Base-by-base conservation (phyloP, 768 basidiomycete genomes). In the Boletus coccyginus region DNA sequence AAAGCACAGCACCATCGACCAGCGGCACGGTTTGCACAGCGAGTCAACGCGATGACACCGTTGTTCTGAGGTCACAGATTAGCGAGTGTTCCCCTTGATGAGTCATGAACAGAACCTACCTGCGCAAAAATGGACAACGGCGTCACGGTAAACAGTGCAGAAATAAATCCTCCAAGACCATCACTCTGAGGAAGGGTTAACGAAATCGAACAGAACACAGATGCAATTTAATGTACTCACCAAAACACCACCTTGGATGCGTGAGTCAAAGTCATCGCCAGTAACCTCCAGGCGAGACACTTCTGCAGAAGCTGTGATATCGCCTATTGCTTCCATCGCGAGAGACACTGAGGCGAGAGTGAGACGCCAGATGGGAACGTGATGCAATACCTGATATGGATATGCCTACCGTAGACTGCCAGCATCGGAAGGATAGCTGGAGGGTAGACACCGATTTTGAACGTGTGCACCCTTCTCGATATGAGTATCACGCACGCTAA, bases 251-350 rank as follows among this genome's bases (percentile, higher is more conserved):
- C 92, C 90, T 72, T 92, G 91, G 35, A 94, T 87, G 13, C 91
- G 80, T 1, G 82, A 81, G 69, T 94, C 91, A 68, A 93, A 94
- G 50, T 88, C 83, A 10, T 78, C 77, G 0, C 91, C 92, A 24
- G 83, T 79, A 31, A 94, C 88, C 10, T 77, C 72, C n/a, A 89
- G 76, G 11, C 83, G 82, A 3, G 90, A 92, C 13, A 90, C 88
- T 68, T 94, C 92, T 2, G 87, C 86, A 13, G 87, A 87, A 0
- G 91, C 89, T 2, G 90, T 89, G 61, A 90, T 83, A 62, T 94
- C 92, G 5, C 91, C 91, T 50, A 91, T 92, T 8, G 89, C 86
- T 71, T 93, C 92, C 86, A 93, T 88, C 0, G 86, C 82, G 0
- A 84, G 68, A 0, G 88, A 88, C 8, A 91, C 84, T 88, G 50